Evolutionary conservation across 2,329 filamentous ascomycete species (phyloP), one percentile per base, ranked within the genome.

Genomic region (Emmonsiellopsis sp.): DNA sequence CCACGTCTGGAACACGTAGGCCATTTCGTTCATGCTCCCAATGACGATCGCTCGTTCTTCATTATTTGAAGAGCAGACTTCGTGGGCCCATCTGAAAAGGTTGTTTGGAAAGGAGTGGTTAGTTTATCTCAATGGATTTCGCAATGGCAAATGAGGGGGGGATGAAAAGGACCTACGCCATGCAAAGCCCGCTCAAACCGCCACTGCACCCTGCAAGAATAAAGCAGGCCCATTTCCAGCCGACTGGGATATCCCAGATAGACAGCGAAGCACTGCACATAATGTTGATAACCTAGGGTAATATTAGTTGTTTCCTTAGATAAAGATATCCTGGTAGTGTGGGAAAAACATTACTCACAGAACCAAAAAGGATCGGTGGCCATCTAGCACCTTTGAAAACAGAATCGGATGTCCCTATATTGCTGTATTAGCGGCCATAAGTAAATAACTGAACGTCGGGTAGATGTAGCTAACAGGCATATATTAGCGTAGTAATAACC

Each of bases 1-100:
- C 84, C 84, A 87, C 0, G 83, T 81, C 61, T 87, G 83, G 43
- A 88, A 67, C 1, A 86, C 82, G 55, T 86, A 86, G 0, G 83
- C 83, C 70, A 87, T 77, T 62, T 84, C 78, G 55, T 87, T 87
- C 81, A 87, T 87, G 13, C 74, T 69, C 0, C 75, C 84, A 0
- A 84, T 77, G 0, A 87, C 82, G 3, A 88, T 70, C 0, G 84
- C 83, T 8, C 83, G 72, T 67, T 87, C 84, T 64, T 87, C 83
- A 52, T 83, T 80, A 46, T 84, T 75, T 2, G 68, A 68, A 2
- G 74, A 69, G 55, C 77, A 81, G 17, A 80, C 78, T 56, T 81
- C 78, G 51, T 80, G 75, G 0, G 75, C 73, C 77, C 77, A 80
- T 7, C 70, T 74, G 49, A 6, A 14, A 39, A 52, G 60, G 49